Conservation (phyloP, 2,329 filamentous ascomycete genomes). For the Fusarium chaquense region DNA sequence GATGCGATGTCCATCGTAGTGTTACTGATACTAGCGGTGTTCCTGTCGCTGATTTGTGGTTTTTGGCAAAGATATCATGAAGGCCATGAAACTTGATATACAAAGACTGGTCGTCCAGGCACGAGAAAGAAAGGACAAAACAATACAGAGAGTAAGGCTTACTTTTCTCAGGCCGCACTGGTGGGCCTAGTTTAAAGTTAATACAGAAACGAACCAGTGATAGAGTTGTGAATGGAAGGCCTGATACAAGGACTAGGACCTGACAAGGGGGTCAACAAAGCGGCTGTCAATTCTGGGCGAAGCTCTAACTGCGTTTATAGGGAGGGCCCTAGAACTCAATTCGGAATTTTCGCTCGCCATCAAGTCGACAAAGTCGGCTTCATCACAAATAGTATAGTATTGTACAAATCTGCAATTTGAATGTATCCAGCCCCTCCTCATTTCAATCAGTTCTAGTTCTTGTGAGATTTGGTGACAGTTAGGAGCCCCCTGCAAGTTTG, state of each 20-base stretch:
- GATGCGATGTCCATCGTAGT: not conserved
- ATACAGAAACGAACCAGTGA: not conserved
- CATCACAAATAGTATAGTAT: not conserved
- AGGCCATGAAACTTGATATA: not conserved
- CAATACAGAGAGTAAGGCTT: not conserved
- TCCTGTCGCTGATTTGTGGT: no score
- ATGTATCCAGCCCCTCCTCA: not conserved
- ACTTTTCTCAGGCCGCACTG: not conserved
- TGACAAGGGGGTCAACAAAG: not conserved
- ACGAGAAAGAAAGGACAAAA: not conserved
- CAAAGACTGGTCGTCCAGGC: not conserved
- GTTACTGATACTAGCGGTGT: not conserved
- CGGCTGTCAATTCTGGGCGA: not conserved
- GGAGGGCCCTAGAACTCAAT: not conserved
- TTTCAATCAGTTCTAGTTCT: not conserved
- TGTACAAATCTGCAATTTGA: not conserved
- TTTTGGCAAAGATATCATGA: accelerated
- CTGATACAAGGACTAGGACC: not conserved
- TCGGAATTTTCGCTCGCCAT: not conserved
- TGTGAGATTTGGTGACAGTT: not conserved
- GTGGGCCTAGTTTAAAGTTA: not conserved
- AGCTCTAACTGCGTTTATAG: not conserved
- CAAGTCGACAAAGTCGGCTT: not conserved
- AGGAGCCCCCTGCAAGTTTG: not conserved
- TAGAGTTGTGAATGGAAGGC: not conserved